Evolutionary conservation across 2,329 filamentous ascomycete genomes (phyloP).

Genomic region (Botryotinia calthae): DNA sequence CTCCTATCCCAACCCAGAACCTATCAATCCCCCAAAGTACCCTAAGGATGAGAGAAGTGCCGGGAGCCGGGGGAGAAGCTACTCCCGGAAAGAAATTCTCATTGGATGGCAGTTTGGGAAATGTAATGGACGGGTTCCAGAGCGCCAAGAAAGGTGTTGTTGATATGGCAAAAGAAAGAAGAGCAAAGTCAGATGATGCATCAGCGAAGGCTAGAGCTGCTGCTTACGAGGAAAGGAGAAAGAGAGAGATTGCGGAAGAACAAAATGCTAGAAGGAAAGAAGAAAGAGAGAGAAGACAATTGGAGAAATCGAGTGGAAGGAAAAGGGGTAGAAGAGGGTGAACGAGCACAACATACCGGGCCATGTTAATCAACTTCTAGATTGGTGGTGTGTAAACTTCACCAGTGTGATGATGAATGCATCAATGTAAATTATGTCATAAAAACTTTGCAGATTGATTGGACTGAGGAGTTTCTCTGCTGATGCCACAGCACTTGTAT

Average conservation of each 20-base stretch:
- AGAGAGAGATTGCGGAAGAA: slow-evolving; percentile 8
- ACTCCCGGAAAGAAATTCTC: background rate
- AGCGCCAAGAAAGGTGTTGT: slow-evolving; percentile 3
- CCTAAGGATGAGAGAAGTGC: slow-evolving; percentile 1
- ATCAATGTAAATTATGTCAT: slow-evolving; percentile 11
- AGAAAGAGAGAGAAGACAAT: slow-evolving; percentile 11
- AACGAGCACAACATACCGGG: background rate
- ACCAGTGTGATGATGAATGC: background rate
- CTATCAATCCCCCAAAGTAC: background rate
- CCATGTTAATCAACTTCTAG: background rate
- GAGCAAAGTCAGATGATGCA: slow-evolving; percentile 4
- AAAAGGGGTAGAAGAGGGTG: background rate
- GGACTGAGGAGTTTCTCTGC: background rate
- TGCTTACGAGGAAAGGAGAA: slow-evolving; percentile 8
- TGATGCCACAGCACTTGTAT: background rate
- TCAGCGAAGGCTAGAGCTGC: slow-evolving; percentile 1
- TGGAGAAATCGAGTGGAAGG: background rate
- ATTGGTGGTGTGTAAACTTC: background rate
- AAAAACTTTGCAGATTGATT: background rate
- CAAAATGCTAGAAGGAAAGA: background rate
- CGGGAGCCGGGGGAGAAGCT: background rate
- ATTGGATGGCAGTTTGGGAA: slow-evolving; percentile 10
- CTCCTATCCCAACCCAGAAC: slow-evolving; percentile 26
- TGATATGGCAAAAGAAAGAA: slow-evolving; percentile 2
- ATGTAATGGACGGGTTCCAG: slow-evolving; percentile 4